Base-by-base conservation (phyloP, 2,329 filamentous ascomycete genomes). In the Hymenoscyphus occultus region DNA sequence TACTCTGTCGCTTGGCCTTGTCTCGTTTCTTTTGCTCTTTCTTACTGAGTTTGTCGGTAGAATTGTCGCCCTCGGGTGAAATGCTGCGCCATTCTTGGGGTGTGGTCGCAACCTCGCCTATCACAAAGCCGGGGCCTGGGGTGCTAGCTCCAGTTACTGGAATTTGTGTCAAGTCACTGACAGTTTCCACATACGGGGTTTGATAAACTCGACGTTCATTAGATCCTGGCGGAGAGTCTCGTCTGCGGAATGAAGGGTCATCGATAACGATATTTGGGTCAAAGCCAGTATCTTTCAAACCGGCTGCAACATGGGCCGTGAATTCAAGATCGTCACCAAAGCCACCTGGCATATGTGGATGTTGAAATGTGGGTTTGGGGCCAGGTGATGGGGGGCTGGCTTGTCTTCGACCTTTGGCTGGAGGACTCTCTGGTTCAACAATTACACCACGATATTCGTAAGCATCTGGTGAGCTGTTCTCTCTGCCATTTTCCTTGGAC, bases 321-420 rank as follows among this genome's bases (percentile, higher is more conserved):
- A 92, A 92, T 61, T 87, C 86, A 9, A 89, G 77, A 70, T 92
- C 90, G 64, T 88, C 84, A 1, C 79, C 84, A 71, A 90, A 93
- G 10, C 83, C 78, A 22, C 89, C 89, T 31, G 89, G 87, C 75
- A 89, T 84, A 64, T 84, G 81, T 56, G 80, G 40, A 22, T 35
- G 35, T 40, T 31, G 61, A 67, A 78, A 81, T 12, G 77, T 68
- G 9, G 84, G 84, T 71, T 88, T 87, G 3, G 86, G 83, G 3
- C 88, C 87, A 19, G 84, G 81, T 22, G 81, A 73, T 35, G 84
- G 84, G 16, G 84, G 82, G 31, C 68, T 72, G 6, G 78, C 45
- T 80, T 65, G 62, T 60, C 64, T 66, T 56, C 64, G 45, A 35
- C 56, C 65, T 59, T 63, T 56, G 22, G 57, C 56, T n/a, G 65